Conservation (phyloP, 768 basidiomycete species). For the Termitomyces sp. region DNA sequence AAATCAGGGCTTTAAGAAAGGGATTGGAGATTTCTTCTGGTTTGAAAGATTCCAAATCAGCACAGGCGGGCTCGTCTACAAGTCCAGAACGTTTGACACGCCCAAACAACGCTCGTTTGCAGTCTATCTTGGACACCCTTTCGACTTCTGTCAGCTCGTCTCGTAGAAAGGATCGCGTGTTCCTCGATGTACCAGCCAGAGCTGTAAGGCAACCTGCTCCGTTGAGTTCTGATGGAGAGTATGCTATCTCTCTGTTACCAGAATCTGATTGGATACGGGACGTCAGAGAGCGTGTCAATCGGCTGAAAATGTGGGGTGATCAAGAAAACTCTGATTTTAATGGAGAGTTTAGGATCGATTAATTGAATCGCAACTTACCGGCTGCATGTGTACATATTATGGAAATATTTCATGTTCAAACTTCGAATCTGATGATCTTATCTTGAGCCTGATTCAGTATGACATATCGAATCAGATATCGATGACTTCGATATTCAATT, state of each 20-base stretch:
- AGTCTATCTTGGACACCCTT: constrained; percentile 12
- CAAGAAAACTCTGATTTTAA: neutral
- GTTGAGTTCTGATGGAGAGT: neutral
- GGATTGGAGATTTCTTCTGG: constrained; percentile 52
- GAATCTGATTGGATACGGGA: constrained; percentile 8
- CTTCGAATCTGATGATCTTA: constrained; percentile 13
- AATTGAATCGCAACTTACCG: neutral
- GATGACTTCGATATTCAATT: neutral
- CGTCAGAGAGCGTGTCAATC: constrained; percentile 4
- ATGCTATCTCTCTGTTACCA: neutral
- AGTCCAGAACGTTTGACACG: neutral
- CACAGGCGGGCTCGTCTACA: neutral
- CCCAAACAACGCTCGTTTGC: constrained; percentile 16
- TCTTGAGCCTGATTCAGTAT: constrained; percentile 12
- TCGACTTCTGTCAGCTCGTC: constrained; percentile 6
- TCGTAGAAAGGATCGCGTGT: constrained; percentile 8
- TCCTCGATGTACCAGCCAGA: constrained; percentile 3
- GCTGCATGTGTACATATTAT: neutral
- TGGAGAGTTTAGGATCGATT: neutral
- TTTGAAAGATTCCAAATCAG: constrained; percentile 3
- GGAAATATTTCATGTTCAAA: neutral
- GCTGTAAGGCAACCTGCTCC: too few species aligned
- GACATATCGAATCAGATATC: neutral
- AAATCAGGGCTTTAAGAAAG: constrained; percentile 62
- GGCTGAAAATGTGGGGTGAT: neutral